A percentile compares a stretch with the other conserved stretches of the same genome.
phyloP scores from a whole-genome alignment of 192 early-diverging fungal genomes.

The Coemansia sp. region DNA sequence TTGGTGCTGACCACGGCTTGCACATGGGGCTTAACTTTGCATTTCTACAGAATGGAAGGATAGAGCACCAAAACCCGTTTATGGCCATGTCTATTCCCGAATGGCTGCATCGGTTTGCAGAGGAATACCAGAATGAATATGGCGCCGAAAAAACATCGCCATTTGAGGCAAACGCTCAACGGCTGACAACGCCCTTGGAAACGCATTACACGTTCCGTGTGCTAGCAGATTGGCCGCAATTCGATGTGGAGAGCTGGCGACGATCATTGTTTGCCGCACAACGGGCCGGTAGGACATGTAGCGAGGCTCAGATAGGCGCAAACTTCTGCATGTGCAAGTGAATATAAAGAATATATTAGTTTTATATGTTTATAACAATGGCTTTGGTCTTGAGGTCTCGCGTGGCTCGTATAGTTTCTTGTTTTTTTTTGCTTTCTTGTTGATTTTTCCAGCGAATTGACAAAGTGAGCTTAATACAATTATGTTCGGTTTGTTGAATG shows the following conservation, averaged over 20 bases:
- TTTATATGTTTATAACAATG: background rate
- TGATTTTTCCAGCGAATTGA: background rate
- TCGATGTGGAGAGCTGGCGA: slow-evolving; percentile 19
- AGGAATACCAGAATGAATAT: slow-evolving; percentile 16
- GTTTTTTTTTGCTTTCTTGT: background rate
- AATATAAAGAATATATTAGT: background rate
- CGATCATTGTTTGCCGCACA: slow-evolving; percentile 37
- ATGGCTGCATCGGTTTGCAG: slow-evolving; percentile 32
- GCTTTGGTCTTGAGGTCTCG: no score
- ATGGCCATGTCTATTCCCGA: slow-evolving; percentile 35
- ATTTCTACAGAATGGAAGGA: slow-evolving; percentile 33
- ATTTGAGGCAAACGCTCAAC: slow-evolving; percentile 39
- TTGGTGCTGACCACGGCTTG: slow-evolving; percentile 37
- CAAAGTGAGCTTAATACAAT: no score
- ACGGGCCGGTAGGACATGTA: slow-evolving; percentile 26
- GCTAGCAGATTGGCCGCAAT: slow-evolving; percentile 37
- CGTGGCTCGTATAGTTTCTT: background rate
- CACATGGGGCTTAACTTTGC: slow-evolving; percentile 53
- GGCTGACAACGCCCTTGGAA: slow-evolving; percentile 42
- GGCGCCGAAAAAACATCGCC: slow-evolving; percentile 18
- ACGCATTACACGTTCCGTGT: slow-evolving; percentile 38
- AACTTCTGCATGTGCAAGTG: slow-evolving; percentile 39
- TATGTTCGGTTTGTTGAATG: no score
- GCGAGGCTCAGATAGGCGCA: slow-evolving; percentile 34
- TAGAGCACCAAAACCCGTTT: slow-evolving; percentile 51